phyloP scores from a whole-genome alignment of 169 alveolate species.

The Pseudocohnilembus persalinus region DNA sequence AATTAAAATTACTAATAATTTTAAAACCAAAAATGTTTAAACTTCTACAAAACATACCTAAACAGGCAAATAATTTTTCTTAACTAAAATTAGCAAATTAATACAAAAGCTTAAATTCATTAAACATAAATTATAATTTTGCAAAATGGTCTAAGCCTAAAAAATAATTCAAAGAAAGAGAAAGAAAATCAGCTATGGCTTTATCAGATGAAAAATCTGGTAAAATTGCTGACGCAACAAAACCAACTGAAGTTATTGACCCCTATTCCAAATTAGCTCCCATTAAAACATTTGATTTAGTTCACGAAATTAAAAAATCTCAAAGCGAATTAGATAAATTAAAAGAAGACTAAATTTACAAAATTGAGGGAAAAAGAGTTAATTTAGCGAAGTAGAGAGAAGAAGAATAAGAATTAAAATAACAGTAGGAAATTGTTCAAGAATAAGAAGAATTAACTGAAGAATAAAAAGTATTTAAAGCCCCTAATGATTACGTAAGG shows the following conservation, averaged over 20 bases:
- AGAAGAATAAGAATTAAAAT: not conserved
- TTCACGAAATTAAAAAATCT: not conserved
- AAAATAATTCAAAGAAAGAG: constrained; percentile 7
- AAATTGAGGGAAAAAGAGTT: constrained; percentile 16
- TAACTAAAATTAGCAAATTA: no score
- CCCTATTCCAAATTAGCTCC: not conserved
- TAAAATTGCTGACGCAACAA: constrained; percentile 14
- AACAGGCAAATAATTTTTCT: not conserved
- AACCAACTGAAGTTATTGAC: not conserved
- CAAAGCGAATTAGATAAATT: not conserved
- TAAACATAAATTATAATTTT: no score
- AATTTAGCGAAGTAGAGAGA: not conserved
- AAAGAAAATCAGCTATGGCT: constrained; percentile 18
- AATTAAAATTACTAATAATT: no score
- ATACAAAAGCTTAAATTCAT: not conserved
- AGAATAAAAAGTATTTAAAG: no score
- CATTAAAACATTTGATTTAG: not conserved
- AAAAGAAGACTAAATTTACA: constrained; percentile 3
- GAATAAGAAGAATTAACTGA: not conserved
- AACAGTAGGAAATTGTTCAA: not conserved
- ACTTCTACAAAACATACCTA: not conserved
- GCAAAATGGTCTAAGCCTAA: constrained; percentile 29
- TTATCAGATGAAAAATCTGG: constrained; percentile 26
- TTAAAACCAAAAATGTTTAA: no score
- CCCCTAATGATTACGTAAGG: not conserved